Base-by-base conservation (phyloP, 2,329 filamentous ascomycete species). In the Botrytis deweyae region DNA sequence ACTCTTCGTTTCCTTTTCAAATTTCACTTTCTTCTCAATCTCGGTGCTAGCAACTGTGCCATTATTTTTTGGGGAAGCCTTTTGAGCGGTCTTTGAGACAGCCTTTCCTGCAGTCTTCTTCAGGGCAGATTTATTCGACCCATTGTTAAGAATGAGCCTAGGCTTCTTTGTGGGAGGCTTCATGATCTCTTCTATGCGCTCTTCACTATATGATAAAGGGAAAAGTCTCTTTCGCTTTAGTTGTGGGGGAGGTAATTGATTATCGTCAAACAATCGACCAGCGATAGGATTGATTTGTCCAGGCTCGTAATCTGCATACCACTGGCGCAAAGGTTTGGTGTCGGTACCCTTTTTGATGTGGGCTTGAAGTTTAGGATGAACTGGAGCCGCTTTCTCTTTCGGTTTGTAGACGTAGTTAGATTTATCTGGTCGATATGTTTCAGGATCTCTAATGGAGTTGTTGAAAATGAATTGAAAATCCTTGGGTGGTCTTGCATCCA, bases 281-380 rank as follows among this genome's bases (percentile, higher is more conserved):
- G 79, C 78, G 29, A 79, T 74, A 66, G 79, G 78, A 12, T 74
- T 42, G 44, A 64, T 64, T 14, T 29, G 42, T 25, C 76, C 40
- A 52, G 75, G 74, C 40, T 78, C 73, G 49, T 74, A 74, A 22
- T 73, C 49, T 44, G 77, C 78, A 72, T 79, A 80, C 40, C 58
- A 58, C 4, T 46, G 71, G 14, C 49, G 52, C 9, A 40, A 14
- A 14, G 22, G 14, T 18, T 22, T 44, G 44, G 74, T 79, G 38
- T 62, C 76, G 7, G 77, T 79, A 18, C 77, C 76, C 22, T 75
- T 79, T 55, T 76, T 77, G 14, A 73, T 74, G 40, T 78, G 78
- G 25, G 68, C 52, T 25, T 55, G 63, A 20, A 80, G 69, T 40
- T 75, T 79, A 18, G 79, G 79, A 66, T 80, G 79, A 44, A 65